phyloP scores from a whole-genome alignment of 495 filamentous ascomycete genomes.

The Penicillium robsamsonii region DNA sequence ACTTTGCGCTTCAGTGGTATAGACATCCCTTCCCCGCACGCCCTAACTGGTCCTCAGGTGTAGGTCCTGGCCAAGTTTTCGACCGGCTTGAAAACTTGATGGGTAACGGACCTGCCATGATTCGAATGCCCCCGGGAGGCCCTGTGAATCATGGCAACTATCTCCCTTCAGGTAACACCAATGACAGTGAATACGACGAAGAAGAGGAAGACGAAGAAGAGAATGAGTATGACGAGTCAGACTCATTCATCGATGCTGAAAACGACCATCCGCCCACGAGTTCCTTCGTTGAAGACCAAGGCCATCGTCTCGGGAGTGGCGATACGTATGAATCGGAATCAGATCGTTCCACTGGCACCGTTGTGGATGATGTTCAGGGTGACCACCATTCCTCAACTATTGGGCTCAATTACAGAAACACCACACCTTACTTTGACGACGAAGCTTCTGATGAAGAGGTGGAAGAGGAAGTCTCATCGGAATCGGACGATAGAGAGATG shows the following conservation, averaged over 20 bases:
- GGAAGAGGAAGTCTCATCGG: neutral
- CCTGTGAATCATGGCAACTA: neutral
- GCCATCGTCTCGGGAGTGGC: constrained; percentile 6
- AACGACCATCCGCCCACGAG: constrained; percentile 9
- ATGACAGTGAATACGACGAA: constrained; percentile 14
- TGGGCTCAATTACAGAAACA: constrained; percentile 1
- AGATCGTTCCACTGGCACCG: constrained; percentile 1
- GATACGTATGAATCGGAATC: constrained; percentile 7
- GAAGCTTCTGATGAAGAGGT: neutral
- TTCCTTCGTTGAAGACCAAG: neutral
- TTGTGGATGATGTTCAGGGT: neutral
- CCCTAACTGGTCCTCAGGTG: neutral
- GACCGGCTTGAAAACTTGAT: neutral
- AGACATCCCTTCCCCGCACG: neutral
- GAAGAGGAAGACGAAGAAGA: constrained; percentile 38
- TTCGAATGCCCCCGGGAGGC: neutral
- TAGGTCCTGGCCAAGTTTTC: neutral
- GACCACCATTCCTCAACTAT: neutral
- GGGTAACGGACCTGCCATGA: neutral
- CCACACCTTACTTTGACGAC: constrained; percentile 3
- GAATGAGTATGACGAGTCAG: constrained; percentile 36
- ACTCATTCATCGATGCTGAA: constrained; percentile 44
- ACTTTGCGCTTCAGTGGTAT: constrained; percentile 16
- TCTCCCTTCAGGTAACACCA: neutral
- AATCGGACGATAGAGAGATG: constrained; percentile 6